phyloP scores from a whole-genome alignment of 176 grass and related monocot genomes.

The Canna indica region DNA sequence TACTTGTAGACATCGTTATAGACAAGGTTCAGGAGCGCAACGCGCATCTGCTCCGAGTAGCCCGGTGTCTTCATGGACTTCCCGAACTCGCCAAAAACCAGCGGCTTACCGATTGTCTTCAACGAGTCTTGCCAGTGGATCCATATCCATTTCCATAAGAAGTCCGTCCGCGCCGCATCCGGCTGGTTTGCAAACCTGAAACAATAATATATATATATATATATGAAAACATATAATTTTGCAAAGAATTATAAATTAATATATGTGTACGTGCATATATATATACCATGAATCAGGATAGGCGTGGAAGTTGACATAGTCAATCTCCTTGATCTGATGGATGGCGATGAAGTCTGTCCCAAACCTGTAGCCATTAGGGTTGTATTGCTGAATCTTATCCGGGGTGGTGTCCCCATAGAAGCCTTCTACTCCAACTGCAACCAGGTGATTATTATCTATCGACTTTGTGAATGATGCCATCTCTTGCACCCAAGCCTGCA shows the following conservation, averaged over 20 bases:
- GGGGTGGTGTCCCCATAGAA: slow-evolving; percentile 62
- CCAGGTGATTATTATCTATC: slow-evolving; percentile 50
- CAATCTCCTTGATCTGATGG: slow-evolving; percentile 41
- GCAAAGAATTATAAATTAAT: neutral
- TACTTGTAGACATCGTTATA: slow-evolving; percentile 13
- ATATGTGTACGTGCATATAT: neutral
- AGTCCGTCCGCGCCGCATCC: slow-evolving; percentile 1
- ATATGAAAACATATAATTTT: no score
- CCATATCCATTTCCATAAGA: slow-evolving; percentile 21
- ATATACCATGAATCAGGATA: slow-evolving; percentile 67
- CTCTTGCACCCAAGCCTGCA: slow-evolving; percentile 66
- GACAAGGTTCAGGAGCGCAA: neutral
- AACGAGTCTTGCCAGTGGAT: slow-evolving; percentile 20
- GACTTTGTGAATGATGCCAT: slow-evolving; percentile 65
- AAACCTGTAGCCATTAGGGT: slow-evolving; percentile 36
- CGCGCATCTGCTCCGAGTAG: slow-evolving; percentile 6
- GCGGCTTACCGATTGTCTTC: slow-evolving; percentile 16
- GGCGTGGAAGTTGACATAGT: slow-evolving; percentile 82
- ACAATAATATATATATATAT: no score
- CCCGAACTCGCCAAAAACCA: slow-evolving; percentile 29
- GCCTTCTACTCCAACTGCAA: slow-evolving; percentile 64
- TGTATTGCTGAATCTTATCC: slow-evolving; percentile 35
- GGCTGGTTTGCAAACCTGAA: slow-evolving; percentile 9
- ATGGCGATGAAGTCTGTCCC: slow-evolving; percentile 56
- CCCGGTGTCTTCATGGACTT: slow-evolving; percentile 21